Base-by-base conservation (phyloP, 257 asterid species). In the Galeopsis tetrahit region DNA sequence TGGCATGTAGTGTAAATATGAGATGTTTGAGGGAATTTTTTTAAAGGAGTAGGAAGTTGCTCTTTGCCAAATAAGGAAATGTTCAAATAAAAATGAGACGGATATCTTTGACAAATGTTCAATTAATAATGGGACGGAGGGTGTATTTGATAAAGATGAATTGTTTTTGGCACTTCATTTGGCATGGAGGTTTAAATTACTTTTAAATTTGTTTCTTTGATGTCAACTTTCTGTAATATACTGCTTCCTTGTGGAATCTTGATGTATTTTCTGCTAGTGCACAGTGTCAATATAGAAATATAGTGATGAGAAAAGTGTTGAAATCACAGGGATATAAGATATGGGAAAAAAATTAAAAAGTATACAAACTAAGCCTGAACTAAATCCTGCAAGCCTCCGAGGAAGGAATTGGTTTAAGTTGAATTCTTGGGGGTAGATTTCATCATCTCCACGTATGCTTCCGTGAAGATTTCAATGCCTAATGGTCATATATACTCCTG, bases 161-260 rank as follows among this genome's bases (percentile, higher is more conserved):
- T 46, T 57, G 10, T 7, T 3, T 68, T 71, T 73, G 46, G 7
- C 59, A 51, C 69, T 66, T 62, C 2, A 51, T 14, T 21, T 13
- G 17, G 52, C 52, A 33, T 75, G 53, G 44, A 61, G 34, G 51
- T 70, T 35, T 33, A 15, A 14, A 28, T 59, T 61, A 36, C 52
- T 3, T 66, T 32, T 17, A 49, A 48, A 33, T 9, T 71, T 46
- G 57, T 64, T 60, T 66, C 53, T 58, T 39, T 31, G 39, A 36
- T 35, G 7, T 3, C 31, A 35, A 21, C 10, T 38, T 65, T 48
- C 51, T 63, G 14, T 32, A 52, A 48, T 51, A 51, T 15, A 51
- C 55, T 48, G 21, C 55, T n/a, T 7, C 21, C 55, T 48, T 11
- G 15, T 48, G 55, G 53, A 48, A 48, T 48, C 55, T 48, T 51